phyloP scores from a whole-genome alignment of 164 flowering plant species.

The Magnolia sinica region DNA sequence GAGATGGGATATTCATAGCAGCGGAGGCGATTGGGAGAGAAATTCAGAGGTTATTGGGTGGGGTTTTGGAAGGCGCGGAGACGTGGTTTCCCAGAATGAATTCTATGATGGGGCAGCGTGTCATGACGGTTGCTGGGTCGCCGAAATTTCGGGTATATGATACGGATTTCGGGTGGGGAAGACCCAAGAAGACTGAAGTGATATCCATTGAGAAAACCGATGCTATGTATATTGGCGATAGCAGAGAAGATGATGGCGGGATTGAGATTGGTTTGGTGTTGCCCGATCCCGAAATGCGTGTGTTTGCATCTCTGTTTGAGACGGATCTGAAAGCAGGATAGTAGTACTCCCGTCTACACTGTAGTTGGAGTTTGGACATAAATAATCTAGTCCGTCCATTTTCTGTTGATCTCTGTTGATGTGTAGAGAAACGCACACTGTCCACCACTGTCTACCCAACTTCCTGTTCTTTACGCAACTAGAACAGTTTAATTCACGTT shows the following conservation, averaged over 20 bases:
- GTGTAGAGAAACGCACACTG: too few relatives aligned
- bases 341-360: not conserved
- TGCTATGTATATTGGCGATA: slow-evolving; percentile 29
- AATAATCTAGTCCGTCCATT: too few relatives aligned
- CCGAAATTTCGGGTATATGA: slow-evolving; percentile 33
- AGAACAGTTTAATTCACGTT: too few relatives aligned
- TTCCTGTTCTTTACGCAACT: too few relatives aligned
- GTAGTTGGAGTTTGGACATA: too few relatives aligned
- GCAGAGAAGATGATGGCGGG: slow-evolving; percentile 33
- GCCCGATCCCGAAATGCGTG: slow-evolving; percentile 21
- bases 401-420: too few relatives aligned
- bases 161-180: slow-evolving; percentile 47
- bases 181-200: slow-evolving; percentile 33
- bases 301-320: slow-evolving; percentile 24
- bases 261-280: slow-evolving; percentile 31
- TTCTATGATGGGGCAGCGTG: not conserved
- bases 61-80: slow-evolving; percentile 6
- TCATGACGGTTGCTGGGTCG: slow-evolving; percentile 36
- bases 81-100: not conserved
- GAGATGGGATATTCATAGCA: slow-evolving; percentile 22
- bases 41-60: slow-evolving; percentile 1
- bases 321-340: slow-evolving; percentile 4
- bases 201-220: slow-evolving; percentile 25
- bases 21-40: slow-evolving; percentile 22
- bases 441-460: too few relatives aligned